Evolutionary conservation across 371 early-diverging fungal species (phyloP).

Genomic region (Capillidium heterosporum): DNA sequence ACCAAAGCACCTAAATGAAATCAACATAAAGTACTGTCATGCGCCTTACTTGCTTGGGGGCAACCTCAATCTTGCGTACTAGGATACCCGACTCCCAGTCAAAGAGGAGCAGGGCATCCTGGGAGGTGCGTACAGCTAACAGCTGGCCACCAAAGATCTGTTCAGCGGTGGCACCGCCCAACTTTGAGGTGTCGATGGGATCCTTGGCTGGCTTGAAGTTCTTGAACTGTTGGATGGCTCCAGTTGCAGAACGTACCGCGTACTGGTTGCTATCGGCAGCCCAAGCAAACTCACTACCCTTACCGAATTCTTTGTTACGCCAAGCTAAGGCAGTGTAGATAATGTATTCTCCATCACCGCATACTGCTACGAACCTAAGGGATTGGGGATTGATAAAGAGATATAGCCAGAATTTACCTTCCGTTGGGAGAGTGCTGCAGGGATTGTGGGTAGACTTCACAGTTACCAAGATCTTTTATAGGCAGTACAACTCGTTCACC

Average conservation of each 20-base stretch:
- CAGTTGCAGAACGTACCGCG: conserved; percentile 82
- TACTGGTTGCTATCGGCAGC: conserved; percentile 86
- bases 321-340: conserved; percentile 97
- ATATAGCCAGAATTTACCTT: conserved; percentile 12
- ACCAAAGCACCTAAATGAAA: conserved; percentile 55
- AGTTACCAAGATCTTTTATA: conserved; percentile 88
- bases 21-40: not conserved
- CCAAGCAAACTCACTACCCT: conserved; percentile 92
- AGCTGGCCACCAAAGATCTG: conserved; percentile 88
- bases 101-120: conserved; percentile 60
- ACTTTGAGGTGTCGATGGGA: conserved; percentile 34
- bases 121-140: conserved; percentile 67
- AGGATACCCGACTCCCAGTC: conserved; percentile 89
- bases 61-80: conserved; percentile 88
- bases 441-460: conserved; percentile 92
- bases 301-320: conserved; percentile 97
- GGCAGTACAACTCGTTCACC: conserved; percentile 78
- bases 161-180: conserved; percentile 47
- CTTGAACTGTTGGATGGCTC: conserved; percentile 73
- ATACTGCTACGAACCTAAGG: conserved; percentile 82
- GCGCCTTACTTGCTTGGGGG: conserved; percentile 46
- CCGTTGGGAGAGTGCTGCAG: conserved; percentile 96
- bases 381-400: not conserved
- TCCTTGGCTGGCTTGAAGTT: conserved; percentile 75
- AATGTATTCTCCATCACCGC: conserved; percentile 97